Base-by-base conservation (phyloP, 2,329 filamentous ascomycete genomes). In the Fusarium nematophilum region DNA sequence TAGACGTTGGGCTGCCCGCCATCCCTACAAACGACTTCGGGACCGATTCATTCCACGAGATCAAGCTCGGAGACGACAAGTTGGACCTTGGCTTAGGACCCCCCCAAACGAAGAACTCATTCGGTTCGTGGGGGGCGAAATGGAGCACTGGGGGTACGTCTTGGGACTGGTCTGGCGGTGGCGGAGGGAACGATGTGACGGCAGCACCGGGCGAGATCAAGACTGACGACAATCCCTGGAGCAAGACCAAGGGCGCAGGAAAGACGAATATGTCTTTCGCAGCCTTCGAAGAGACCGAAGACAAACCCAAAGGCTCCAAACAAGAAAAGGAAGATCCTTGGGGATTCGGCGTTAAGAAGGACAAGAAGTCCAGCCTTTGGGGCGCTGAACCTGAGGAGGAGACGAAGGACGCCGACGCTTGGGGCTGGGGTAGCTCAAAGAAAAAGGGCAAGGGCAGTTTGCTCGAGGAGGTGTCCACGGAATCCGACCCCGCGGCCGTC, bases 31-130 rank as follows among this genome's bases (percentile, higher is more conserved):
- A 70, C 17, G 80, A 79, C 39, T 75, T 81, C 36, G 82, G 84
- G 50, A 75, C 81, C n/a, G 73, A 75, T 44, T 63, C 72, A 6
- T 91, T 91, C 64, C 82, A 90, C 37, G 88, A 91, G 23, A 86
- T 92, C 62, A 90, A 86, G 66, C 74, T 92, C 21, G 72, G 72
- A n/a, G 83, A 87, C 62, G 86, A 89, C 51, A 83, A 85, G 50
- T 70, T 86, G 6, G 84, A 87, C 58, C 69, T 86, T 11, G 82
- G 79, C 56, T 81, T 87, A 65, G 82, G 81, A 43, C 71, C 77
- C n/a, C 75, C 77, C 18, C 77, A 78, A 30, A 70, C 70, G 10
- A 83, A 83, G 61, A 69, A 73, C 31, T 57, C 68, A 33, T 82
- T 90, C 64, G 81, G 86, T 42, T 76, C 79, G 31, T 90, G 87